Conservation (phyloP, 345 rosid species). For the Eucalyptus albens region DNA sequence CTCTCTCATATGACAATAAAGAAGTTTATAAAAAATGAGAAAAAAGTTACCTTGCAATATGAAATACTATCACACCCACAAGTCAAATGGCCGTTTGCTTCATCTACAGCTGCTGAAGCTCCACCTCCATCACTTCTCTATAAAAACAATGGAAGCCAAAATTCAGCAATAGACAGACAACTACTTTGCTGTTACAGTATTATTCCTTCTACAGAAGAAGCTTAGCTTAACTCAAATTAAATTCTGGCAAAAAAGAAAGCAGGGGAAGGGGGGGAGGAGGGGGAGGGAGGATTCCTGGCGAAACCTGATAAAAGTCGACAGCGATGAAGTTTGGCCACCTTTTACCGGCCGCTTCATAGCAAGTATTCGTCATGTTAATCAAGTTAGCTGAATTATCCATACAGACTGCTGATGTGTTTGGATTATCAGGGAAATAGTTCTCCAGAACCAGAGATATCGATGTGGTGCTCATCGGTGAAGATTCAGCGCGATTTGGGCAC, state of each 20-base stretch:
- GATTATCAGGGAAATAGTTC: conserved; percentile 64
- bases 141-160: neutral
- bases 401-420: conserved; percentile 49
- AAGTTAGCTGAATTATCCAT: conserved; percentile 71
- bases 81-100: conserved; percentile 82
- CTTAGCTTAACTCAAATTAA: neutral
- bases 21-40: neutral
- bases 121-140: conserved; percentile 94
- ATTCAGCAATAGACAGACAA: neutral
- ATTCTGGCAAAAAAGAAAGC: neutral
- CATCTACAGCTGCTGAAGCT: conserved; percentile 71
- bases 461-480: conserved; percentile 49
- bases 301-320: conserved; percentile 86
- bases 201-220: neutral
- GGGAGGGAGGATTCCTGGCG: neutral
- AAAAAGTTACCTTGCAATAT: conserved; percentile 53
- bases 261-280: neutral
- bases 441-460: conserved; percentile 51
- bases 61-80: conserved; percentile 78
- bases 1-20: neutral
- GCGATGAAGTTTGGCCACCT: conserved; percentile 99
- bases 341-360: conserved; percentile 60
- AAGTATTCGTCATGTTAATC: conserved; percentile 50
- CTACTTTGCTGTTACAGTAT: neutral
- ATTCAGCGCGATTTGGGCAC: conserved; percentile 62